phyloP scores from a whole-genome alignment of 495 filamentous ascomycete species.

The Lophiotrema nucula region DNA sequence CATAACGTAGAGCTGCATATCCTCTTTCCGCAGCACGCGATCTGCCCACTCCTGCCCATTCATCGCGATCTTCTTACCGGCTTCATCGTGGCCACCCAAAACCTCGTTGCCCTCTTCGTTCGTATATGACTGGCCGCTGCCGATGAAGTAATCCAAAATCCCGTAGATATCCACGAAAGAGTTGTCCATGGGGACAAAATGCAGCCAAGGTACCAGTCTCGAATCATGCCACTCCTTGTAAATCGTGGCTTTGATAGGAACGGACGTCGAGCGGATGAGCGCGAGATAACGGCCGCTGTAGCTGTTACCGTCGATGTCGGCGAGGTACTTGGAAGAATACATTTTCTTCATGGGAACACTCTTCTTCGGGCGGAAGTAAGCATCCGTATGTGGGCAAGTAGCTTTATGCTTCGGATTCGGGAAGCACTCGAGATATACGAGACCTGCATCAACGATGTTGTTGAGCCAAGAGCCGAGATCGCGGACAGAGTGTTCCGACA shows the following conservation, averaged over 20 bases:
- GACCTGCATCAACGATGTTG: slow-evolving; percentile 34
- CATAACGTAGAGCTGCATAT: slow-evolving; percentile 35
- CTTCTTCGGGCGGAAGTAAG: slow-evolving; percentile 32
- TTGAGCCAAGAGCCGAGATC: slow-evolving; percentile 39
- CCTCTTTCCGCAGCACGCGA: slow-evolving; percentile 31
- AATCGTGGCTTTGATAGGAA: slow-evolving; percentile 46
- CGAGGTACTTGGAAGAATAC: slow-evolving; percentile 42
- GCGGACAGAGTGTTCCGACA: too few relatives aligned
- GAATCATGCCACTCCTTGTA: slow-evolving; percentile 46
- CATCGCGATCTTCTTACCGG: slow-evolving; percentile 31
- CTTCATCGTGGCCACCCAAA: slow-evolving; percentile 17
- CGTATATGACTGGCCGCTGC: slow-evolving; percentile 31
- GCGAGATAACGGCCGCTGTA: slow-evolving; percentile 43
- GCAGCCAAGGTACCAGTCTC: slow-evolving; percentile 41
- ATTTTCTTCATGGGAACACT: slow-evolving; percentile 36
- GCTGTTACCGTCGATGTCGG: slow-evolving; percentile 44
- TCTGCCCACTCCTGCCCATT: slow-evolving; percentile 33
- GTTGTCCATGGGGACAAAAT: slow-evolving; percentile 79
- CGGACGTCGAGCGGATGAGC: slow-evolving; percentile 36
- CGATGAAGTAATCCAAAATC: slow-evolving; percentile 78
- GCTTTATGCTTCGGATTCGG: slow-evolving; percentile 15
- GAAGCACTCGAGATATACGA: slow-evolving; percentile 41
- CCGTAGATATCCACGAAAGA: slow-evolving; percentile 72
- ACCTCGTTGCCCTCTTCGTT: not conserved
- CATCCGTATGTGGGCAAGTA: slow-evolving; percentile 34